A percentile compares a stretch with the other conserved stretches of the same genome.
phyloP scores from a whole-genome alignment of 176 grass and related monocot genomes.

The Phoenix roebelenii region DNA sequence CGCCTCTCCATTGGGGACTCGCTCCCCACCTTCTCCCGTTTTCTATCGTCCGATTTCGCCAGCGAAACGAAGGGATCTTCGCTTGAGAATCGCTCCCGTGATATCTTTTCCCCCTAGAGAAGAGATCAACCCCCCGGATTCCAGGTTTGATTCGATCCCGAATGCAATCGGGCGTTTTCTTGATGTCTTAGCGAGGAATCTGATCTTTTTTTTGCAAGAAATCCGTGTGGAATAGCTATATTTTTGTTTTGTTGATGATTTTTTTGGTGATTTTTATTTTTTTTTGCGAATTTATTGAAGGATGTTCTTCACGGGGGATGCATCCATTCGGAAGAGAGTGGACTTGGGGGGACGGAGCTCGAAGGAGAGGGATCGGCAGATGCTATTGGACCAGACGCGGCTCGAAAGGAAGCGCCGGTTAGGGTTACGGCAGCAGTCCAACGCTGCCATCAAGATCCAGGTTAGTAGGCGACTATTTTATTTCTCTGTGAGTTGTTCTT shows the following conservation, averaged over 20 bases:
- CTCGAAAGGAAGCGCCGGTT: slow-evolving; percentile 63
- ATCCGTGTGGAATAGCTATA: too few species aligned
- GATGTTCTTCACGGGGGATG: slow-evolving; percentile 95
- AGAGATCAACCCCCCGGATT: background rate
- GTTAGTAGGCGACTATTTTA: slow-evolving; percentile 23
- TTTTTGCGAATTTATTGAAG: background rate
- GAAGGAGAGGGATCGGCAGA: slow-evolving; percentile 91
- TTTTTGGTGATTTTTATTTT: slow-evolving; percentile 3
- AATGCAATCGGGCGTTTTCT: background rate
- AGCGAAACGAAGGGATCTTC: too few species aligned
- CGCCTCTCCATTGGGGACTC: too few species aligned
- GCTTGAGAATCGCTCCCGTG: too few species aligned
- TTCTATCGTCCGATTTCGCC: too few species aligned
- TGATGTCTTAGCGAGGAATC: slow-evolving; percentile 8
- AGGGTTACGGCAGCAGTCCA: slow-evolving; percentile 53
- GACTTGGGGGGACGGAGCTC: slow-evolving; percentile 90
- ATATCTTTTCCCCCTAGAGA: background rate
- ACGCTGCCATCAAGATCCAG: slow-evolving; percentile 83
- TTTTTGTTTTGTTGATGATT: too few species aligned
- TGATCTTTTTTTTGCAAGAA: too few species aligned
- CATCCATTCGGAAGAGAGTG: slow-evolving; percentile 64
- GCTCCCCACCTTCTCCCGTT: too few species aligned
- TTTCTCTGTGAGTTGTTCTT: too few species aligned
- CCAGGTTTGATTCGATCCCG: background rate
- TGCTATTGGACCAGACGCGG: slow-evolving; percentile 71